Percentiles rank a stretch among this genome's conserved stretches.
Conservation (phyloP, 192 early-diverging fungal genomes). For the Dissophora globulifera region DNA sequence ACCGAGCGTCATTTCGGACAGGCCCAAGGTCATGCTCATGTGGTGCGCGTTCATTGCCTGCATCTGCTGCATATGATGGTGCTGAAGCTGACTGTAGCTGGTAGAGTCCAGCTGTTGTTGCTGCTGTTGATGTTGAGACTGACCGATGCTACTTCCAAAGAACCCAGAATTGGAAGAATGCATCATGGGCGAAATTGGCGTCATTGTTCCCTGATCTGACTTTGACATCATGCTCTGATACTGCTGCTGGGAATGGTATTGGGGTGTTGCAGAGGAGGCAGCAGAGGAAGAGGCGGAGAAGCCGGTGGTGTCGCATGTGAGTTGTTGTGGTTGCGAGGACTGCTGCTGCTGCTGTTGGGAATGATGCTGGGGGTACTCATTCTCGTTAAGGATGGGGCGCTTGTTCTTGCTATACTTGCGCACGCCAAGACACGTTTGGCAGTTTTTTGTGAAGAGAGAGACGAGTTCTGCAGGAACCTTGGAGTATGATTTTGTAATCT, state of each 20-base stretch:
- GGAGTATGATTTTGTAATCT: slow-evolving; percentile 55
- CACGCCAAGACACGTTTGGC: slow-evolving; percentile 49
- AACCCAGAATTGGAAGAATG: slow-evolving; percentile 25
- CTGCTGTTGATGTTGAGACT: too few relatives aligned
- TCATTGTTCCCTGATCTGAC: slow-evolving; percentile 27
- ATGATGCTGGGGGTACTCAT: slow-evolving; percentile 17
- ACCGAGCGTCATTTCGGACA: slow-evolving; percentile 35
- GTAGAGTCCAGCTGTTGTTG: background rate
- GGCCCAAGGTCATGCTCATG: slow-evolving; percentile 24
- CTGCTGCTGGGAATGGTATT: slow-evolving; percentile 18
- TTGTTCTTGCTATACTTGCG: slow-evolving; percentile 55
- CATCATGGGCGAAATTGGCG: slow-evolving; percentile 49
- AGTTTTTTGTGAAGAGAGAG: slow-evolving; percentile 54
- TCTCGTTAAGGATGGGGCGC: slow-evolving; percentile 47
- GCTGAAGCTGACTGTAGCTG: background rate
- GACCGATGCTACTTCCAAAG: slow-evolving; percentile 8
- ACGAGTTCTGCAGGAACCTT: slow-evolving; percentile 51
- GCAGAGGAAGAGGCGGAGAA: slow-evolving; percentile 5
- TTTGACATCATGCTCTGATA: slow-evolving; percentile 28
- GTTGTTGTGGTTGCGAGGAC: slow-evolving; percentile 12
- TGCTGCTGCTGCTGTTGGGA: slow-evolving; percentile 23
- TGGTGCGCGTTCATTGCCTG: slow-evolving; percentile 34
- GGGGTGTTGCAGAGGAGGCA: slow-evolving; percentile 6
- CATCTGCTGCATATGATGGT: slow-evolving; percentile 27
- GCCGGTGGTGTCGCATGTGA: slow-evolving; percentile 15